phyloP scores from a whole-genome alignment of 2,329 filamentous ascomycete species.

The Septoria linicola region DNA sequence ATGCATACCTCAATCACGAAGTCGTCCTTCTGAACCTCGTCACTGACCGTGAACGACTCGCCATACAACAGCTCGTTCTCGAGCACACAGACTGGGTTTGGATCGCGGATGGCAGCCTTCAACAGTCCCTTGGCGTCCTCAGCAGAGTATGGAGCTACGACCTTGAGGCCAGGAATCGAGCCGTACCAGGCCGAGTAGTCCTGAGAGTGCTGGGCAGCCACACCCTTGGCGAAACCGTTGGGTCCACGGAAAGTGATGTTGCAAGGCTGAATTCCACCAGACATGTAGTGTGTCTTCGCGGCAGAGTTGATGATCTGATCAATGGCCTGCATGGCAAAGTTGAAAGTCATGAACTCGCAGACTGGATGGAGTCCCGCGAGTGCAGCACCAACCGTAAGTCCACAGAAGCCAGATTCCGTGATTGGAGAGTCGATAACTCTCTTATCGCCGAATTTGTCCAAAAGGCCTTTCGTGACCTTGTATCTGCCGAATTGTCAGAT shows the following conservation, averaged over 20 bases:
- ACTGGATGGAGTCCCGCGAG: conserved; percentile 92
- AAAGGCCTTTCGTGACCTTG: conserved; percentile 97
- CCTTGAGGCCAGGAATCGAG: conserved; percentile 95
- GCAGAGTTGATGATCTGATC: conserved; percentile 99
- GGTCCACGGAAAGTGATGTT: conserved; percentile 99
- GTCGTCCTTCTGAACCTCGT: conserved; percentile 91
- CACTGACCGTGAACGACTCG: conserved; percentile 93
- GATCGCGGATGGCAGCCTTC: conserved; percentile 96
- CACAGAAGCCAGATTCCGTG: conserved; percentile 92
- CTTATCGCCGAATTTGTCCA: conserved; percentile 97
- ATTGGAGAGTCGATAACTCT: conserved; percentile 98
- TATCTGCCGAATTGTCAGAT: conserved; percentile 60
- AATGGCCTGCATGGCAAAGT: conserved; percentile 99
- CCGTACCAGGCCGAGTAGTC: conserved; percentile 99
- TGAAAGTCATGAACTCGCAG: conserved; percentile 99
- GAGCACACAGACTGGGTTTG: conserved; percentile 82
- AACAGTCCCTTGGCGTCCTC: conserved; percentile 98
- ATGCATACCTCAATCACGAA: conserved; percentile 75
- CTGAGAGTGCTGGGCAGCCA: conserved; percentile 96
- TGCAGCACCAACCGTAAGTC: conserved; percentile 90
- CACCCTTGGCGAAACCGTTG: conserved; percentile 95
- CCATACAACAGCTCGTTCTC: conserved; percentile 75
- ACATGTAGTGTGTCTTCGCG: conserved; percentile 99
- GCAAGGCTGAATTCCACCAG: conserved; percentile 97
- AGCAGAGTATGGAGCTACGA: conserved; percentile 91